Evolutionary conservation across 202 grass and related monocot genomes (phyloP), one percentile per base, ranked within the genome.

Genomic region (Brachypodium distachyon): DNA sequence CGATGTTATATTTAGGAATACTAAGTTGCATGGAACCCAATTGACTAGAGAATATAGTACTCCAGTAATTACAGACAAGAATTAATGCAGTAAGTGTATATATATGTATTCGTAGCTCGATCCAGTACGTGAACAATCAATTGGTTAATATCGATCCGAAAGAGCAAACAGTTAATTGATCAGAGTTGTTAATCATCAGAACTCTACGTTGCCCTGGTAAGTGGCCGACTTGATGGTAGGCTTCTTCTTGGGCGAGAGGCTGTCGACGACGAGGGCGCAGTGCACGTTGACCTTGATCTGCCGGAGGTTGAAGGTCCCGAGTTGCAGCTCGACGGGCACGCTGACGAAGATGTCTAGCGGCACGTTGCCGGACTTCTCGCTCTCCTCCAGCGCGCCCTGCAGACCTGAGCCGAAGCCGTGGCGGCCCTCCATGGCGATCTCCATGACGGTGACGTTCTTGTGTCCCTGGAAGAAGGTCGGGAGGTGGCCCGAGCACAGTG

Each of bases 361-460:
- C 21, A 97, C 80, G 14, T 81, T 78, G 19, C 94, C 91, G 1
- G 18, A 55, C 48, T 83, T 76, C 78, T 82, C 77, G 72, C 77
- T 93, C 84, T 93, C 86, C 75, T 93, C 76, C 0, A 97, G 57
- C 55, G 86, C 94, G 27, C 74, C 61, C 49, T 87, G 84, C 7
- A 92, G 75, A 4, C 79, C 88, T 0, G 81, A 81, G 0, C 84
- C 86, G 9, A 85, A 86, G 0, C 67, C 76, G 32, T 88, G 74
- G 2, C 61, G 59, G 0, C 94, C 94, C 43, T 97, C 91, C 88
- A 97, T 82, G 53, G 64, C 73, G 22, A 97, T 75, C 17, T 81
- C 60, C 81, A 97, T 85, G 22, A 97, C 78, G 5, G 94, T 97
- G 42, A 87, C 85, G 55, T 97, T 97, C 42, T 73, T 85, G 76